Percentiles rank a stretch among this genome's conserved stretches.
Evolutionary conservation across 2,329 filamentous ascomycete genomes (phyloP).

Genomic region (Botrytis fragariae): DNA sequence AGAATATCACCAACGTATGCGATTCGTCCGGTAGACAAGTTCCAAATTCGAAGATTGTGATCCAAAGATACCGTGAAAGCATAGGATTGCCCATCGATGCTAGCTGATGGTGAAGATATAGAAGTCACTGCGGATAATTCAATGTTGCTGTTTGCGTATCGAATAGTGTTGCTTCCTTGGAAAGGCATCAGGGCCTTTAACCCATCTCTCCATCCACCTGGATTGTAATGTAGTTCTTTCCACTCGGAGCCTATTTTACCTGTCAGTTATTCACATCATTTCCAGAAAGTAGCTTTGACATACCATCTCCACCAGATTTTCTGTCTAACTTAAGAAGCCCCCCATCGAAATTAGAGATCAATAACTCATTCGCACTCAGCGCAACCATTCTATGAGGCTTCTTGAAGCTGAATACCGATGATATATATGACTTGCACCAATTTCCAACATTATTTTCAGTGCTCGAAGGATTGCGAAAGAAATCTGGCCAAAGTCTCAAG

Average conservation of each 20-base stretch:
- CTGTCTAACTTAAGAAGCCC: slow-evolving; percentile 69
- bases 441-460: slow-evolving; percentile 73
- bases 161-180: slow-evolving; percentile 61
- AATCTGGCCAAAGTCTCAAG: slow-evolving; percentile 76
- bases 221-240: slow-evolving; percentile 71
- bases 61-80: slow-evolving; percentile 84
- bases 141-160: slow-evolving; percentile 61
- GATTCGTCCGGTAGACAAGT: slow-evolving; percentile 75
- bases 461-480: slow-evolving; percentile 68
- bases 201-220: slow-evolving; percentile 68
- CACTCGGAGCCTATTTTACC: slow-evolving; percentile 46
- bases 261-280: slow-evolving; percentile 20
- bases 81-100: slow-evolving; percentile 48
- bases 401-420: slow-evolving; percentile 74
- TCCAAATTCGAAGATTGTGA: slow-evolving; percentile 87
- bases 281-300: slow-evolving; percentile 15
- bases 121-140: slow-evolving; percentile 68
- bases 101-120: slow-evolving; percentile 52
- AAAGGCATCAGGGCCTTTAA: slow-evolving; percentile 66
- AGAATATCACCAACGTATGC: slow-evolving; percentile 76
- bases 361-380: slow-evolving; percentile 67
- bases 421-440: slow-evolving; percentile 70
- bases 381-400: slow-evolving; percentile 79
- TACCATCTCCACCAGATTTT: slow-evolving; percentile 51
- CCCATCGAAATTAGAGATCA: slow-evolving; percentile 80